Evolutionary conservation across 306 rosid species (phyloP).

Genomic region (Castanopsis chinensis): DNA sequence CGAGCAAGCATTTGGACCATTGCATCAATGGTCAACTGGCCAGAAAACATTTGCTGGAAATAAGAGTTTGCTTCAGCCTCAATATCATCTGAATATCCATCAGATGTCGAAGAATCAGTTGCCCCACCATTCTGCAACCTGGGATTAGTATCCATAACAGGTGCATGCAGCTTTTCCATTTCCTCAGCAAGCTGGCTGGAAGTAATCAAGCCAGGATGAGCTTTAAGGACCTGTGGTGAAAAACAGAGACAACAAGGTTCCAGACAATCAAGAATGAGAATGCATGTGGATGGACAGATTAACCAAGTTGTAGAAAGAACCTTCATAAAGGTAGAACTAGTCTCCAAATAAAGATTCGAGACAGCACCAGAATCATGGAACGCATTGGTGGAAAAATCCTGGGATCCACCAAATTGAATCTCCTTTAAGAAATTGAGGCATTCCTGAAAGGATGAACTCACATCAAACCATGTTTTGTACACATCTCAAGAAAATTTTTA

Average conservation of each 20-base stretch:
- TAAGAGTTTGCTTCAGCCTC: conserved; percentile 85
- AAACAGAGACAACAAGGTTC: not conserved
- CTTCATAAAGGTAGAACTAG: conserved; percentile 67
- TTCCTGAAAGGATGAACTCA: conserved; percentile 53
- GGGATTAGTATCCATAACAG: conserved; percentile 64
- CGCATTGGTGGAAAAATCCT: conserved; percentile 60
- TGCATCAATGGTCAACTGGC: conserved; percentile 60
- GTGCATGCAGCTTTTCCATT: conserved; percentile 67
- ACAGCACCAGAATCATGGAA: conserved; percentile 68
- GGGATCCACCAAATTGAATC: conserved; percentile 69
- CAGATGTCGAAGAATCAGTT: conserved; percentile 61
- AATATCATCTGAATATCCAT: conserved; percentile 77
- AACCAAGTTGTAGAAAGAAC: conserved; percentile 34
- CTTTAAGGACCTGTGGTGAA: conserved; percentile 74
- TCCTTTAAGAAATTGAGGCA: conserved; percentile 84
- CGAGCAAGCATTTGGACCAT: conserved; percentile 91
- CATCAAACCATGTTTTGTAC: conserved; percentile 16
- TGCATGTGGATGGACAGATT: conserved; percentile 1
- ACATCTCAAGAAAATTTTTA: not conserved
- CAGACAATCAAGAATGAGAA: conserved; percentile 5
- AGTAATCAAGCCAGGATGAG: conserved; percentile 47
- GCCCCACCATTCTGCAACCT: conserved; percentile 68
- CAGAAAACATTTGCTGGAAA: conserved; percentile 92
- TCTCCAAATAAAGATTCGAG: conserved; percentile 56
- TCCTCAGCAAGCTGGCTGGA: conserved; percentile 74